Evolutionary conservation across 768 basidiomycete species (phyloP), one percentile per base, ranked within the genome.

Genomic region (Pisolithus tinctorius): DNA sequence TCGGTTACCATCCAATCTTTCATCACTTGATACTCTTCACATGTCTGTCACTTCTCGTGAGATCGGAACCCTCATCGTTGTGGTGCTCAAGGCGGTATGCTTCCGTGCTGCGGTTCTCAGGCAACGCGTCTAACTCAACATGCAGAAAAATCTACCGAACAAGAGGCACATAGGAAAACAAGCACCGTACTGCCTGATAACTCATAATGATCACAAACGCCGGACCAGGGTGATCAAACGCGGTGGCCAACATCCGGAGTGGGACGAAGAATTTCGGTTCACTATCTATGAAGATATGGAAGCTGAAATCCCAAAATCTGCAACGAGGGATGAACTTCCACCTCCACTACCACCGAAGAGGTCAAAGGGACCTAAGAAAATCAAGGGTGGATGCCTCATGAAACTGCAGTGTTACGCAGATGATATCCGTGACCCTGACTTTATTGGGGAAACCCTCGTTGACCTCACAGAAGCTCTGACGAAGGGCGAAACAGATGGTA

Each of bases 241-340:
- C 29, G 96, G 96, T 46, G 96, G 96, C 16, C 96, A 99, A 66
- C 93, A 96, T 67, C 96, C 96, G 5, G 93, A 93, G 70, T 99
- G 96, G 94, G 96, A 99, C 64, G 93, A 96, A 61, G 96, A 99
- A 70, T 75, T 98, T 62, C 85, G 96, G 40, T 98, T 97, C 69
- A 84, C 86, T 25, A 74, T 99, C 42, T 80, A 76, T 56, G 94
- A 97, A 63, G 91, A 92, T 56, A 69, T 73, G 30, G 75, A 80
- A 29, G 80, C 77, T 57, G 72, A 74, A n/a, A 68, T 74, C 39
- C 71, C 75, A 36, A 69, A 73, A 55, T 70, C 71, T 47, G 69
- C 69, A 8, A 63, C 60, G 25, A 67, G 59, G 26, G 68, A 75
- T 50, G 70, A 74, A 10, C 74, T 76, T 10, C 83, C 87, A 13